phyloP scores from a whole-genome alignment of 129 eudicot species.

The Ambrosia artemisiifolia region DNA sequence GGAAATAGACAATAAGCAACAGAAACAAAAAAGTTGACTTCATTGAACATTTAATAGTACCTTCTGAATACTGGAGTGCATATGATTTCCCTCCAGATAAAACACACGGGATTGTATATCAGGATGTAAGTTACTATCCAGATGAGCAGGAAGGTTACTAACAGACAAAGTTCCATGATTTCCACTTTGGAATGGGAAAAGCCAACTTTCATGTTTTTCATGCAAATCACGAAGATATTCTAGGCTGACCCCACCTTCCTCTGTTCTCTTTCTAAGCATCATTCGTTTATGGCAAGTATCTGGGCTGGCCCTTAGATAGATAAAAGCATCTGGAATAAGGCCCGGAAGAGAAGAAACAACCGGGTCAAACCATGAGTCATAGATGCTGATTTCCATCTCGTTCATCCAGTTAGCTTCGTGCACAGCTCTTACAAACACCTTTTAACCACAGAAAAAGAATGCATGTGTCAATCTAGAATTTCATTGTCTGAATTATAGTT shows the following conservation, averaged over 20 bases:
- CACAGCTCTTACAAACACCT: constrained; percentile 98
- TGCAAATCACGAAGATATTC: constrained; percentile 83
- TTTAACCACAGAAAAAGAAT: constrained; percentile 18
- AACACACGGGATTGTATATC: constrained; percentile 77
- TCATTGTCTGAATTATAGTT: background rate
- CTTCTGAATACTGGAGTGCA: constrained; percentile 92
- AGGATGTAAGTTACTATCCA: constrained; percentile 57
- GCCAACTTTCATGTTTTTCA: constrained; percentile 97
- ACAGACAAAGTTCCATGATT: constrained; percentile 66
- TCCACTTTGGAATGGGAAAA: constrained; percentile 65
- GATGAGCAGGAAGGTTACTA: constrained; percentile 49
- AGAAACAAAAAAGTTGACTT: background rate
- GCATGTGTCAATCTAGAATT: background rate
- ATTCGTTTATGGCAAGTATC: constrained; percentile 92
- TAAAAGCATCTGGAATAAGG: constrained; percentile 84
- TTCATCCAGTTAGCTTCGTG: constrained; percentile 99
- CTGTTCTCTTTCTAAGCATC: constrained; percentile 76
- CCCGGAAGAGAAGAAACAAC: constrained; percentile 92
- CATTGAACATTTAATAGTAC: constrained; percentile 21
- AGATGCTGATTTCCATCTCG: constrained; percentile 94
- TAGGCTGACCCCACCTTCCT: constrained; percentile 89
- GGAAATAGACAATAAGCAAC: background rate
- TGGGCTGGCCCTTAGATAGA: constrained; percentile 88
- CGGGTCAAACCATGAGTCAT: constrained; percentile 97
- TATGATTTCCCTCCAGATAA: constrained; percentile 83